phyloP scores from a whole-genome alignment of 768 basidiomycete species.

The Lactarius indigo region DNA sequence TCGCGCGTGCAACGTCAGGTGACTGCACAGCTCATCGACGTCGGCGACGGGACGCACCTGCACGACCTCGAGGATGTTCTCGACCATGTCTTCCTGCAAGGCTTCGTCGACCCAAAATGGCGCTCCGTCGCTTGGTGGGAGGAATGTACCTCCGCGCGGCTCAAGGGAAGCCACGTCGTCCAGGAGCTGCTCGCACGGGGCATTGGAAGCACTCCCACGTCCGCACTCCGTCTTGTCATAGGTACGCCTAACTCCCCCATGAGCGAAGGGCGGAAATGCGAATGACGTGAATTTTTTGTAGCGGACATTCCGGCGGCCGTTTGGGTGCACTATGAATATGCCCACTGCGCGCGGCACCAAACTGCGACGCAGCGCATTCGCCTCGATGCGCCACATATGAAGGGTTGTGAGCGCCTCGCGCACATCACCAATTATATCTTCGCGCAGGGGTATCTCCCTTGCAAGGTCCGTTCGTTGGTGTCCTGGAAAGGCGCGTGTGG shows the following conservation, averaged over 20 bases:
- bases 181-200: conserved; percentile 39
- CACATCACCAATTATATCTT: conserved; percentile 49
- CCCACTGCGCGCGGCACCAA: conserved; percentile 33
- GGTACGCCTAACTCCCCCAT: conserved; percentile 32
- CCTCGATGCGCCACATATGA: conserved; percentile 33
- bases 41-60: conserved; percentile 41
- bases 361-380: conserved; percentile 44
- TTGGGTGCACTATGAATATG: conserved; percentile 46
- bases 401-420: conserved; percentile 38
- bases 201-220: conserved; percentile 41
- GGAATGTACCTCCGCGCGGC: conserved; percentile 37
- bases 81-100: conserved; percentile 43
- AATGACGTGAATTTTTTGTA: conserved; percentile 20
- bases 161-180: conserved; percentile 36
- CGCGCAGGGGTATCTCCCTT: conserved; percentile 36
- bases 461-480: conserved; percentile 37
- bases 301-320: conserved; percentile 40
- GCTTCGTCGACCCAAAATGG: conserved; percentile 44
- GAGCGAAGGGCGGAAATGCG: no score
- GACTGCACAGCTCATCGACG: conserved; percentile 48
- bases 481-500: conserved; percentile 43
- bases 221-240: conserved; percentile 44
- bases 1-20: conserved; percentile 40
- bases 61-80: conserved; percentile 47
- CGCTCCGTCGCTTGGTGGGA: conserved; percentile 45